Conservation (phyloP, 768 basidiomycete species). For the Cantharellus anzutake region DNA sequence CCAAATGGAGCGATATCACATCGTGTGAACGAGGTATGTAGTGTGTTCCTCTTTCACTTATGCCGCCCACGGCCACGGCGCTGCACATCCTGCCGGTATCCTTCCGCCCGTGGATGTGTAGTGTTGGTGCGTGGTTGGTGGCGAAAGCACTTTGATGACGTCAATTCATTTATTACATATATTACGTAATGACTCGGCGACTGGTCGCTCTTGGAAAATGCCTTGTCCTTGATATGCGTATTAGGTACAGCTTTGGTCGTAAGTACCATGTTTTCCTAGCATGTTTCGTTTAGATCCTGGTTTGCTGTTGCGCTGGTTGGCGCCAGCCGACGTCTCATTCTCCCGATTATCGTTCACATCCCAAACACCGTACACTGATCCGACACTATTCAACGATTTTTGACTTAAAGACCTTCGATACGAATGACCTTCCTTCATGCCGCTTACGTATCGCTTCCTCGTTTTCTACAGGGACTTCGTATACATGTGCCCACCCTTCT, state of each 20-base stretch:
- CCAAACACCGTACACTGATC: too few species aligned
- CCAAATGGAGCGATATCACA: constrained; percentile 17
- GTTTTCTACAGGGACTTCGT: constrained; percentile 7
- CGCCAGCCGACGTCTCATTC: too few species aligned
- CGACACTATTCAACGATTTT: not conserved
- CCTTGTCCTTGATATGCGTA: not conserved
- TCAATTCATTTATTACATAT: not conserved
- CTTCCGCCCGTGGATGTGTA: not conserved
- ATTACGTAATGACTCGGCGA: not conserved
- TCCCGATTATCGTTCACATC: too few species aligned
- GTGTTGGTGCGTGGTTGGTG: not conserved
- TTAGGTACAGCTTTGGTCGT: not conserved
- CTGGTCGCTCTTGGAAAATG: not conserved
- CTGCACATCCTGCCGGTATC: not conserved
- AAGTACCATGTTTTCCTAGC: not conserved
- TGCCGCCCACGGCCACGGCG: not conserved
- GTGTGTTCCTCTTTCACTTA: not conserved
- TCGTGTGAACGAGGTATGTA: constrained; percentile 2
- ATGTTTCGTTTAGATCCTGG: not conserved
- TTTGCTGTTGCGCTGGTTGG: too few species aligned
- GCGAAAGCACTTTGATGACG: not conserved
- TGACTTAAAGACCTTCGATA: not conserved
- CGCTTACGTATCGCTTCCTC: not conserved
- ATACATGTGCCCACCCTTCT: constrained; percentile 12
- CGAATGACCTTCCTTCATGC: not conserved